Percentiles rank a stretch among this genome's conserved stretches.
These are phyloP conservation scores for Juglanconis oblonga DNA, from an alignment of 2,329 filamentous ascomycete species.

Conservation along the genomic window DNA sequence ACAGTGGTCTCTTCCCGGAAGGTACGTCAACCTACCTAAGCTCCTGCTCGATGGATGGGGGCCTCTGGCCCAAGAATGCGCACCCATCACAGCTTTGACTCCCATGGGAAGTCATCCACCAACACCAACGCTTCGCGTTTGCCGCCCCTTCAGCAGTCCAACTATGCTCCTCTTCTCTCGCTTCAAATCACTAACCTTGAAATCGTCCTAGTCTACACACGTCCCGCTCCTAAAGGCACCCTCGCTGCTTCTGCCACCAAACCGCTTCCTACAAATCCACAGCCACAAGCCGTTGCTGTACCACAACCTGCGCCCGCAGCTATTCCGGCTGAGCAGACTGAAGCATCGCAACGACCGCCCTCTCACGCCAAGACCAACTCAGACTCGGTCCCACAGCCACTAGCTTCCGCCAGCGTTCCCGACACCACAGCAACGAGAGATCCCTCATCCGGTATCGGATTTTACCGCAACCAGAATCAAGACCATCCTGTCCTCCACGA, in stretches of 20 bases:
- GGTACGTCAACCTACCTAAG: conserved; percentile 47
- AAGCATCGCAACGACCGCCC: conserved; percentile 21
- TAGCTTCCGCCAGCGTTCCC: conserved; percentile 37
- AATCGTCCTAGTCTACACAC: conserved; percentile 55
- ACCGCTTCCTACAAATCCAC: not conserved
- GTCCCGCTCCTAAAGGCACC: conserved; percentile 47
- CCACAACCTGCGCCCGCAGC: conserved; percentile 6
- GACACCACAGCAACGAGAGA: conserved; percentile 23
- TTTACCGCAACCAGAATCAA: conserved; percentile 36
- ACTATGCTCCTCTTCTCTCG: not conserved
- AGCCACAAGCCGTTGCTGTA: not conserved
- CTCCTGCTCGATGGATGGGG: not conserved
- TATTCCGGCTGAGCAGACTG: conserved; percentile 13
- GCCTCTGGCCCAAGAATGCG: conserved; percentile 1
- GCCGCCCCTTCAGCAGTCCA: not conserved
- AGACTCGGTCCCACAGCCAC: conserved; percentile 37
- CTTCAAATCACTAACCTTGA: conserved; percentile 1
- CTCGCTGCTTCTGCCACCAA: conserved; percentile 2
- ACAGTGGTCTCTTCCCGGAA: conserved; percentile 79
- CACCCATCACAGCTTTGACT: not conserved
- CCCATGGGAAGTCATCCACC: not conserved
- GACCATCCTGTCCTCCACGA: conserved; percentile 86
- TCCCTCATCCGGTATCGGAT: conserved; percentile 13
- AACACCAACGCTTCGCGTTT: not conserved
- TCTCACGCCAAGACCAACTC: conserved; percentile 20